Evolutionary conservation across 106 monocot species (phyloP).

Genomic region (Chionographis japonica): DNA sequence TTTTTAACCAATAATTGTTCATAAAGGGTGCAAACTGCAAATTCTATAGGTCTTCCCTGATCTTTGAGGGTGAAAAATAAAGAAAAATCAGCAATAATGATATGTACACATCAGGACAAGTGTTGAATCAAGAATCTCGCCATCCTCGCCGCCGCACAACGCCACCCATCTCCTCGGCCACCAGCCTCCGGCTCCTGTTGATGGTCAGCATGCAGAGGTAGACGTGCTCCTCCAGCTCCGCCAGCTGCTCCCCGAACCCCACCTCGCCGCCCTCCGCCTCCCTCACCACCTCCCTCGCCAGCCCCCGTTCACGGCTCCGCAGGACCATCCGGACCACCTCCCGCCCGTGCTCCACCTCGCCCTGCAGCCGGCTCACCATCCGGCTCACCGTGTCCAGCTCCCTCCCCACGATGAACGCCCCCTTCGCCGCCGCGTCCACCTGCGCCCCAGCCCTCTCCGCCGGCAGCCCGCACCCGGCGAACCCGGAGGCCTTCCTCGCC

Average conservation of each 20-base stretch:
- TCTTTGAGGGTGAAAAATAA: no score
- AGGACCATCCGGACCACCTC: constrained; percentile 53
- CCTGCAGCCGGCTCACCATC: constrained; percentile 69
- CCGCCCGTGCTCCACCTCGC: constrained; percentile 79
- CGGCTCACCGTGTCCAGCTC: constrained; percentile 82
- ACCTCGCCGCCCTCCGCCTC: background rate
- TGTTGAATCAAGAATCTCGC: no score
- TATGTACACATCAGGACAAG: no score
- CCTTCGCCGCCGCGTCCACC: constrained; percentile 74
- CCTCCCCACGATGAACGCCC: constrained; percentile 72
- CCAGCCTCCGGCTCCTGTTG: constrained; percentile 46
- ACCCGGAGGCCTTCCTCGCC: constrained; percentile 17
- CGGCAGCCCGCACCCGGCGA: constrained; percentile 19
- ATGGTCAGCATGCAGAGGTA: constrained; percentile 77
- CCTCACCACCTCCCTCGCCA: constrained; percentile 22
- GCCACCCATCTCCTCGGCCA: constrained; percentile 27
- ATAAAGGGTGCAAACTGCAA: no score
- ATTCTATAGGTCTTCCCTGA: no score
- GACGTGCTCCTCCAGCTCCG: constrained; percentile 85
- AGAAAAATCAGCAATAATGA: no score
- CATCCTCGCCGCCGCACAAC: background rate
- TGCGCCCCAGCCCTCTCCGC: constrained; percentile 13
- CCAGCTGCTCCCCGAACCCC: constrained; percentile 44
- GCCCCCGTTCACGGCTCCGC: constrained; percentile 16
- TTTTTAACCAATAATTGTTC: no score